Base-by-base conservation (phyloP, 2,329 filamentous ascomycete species). In the Alternaria triticimaculans region DNA sequence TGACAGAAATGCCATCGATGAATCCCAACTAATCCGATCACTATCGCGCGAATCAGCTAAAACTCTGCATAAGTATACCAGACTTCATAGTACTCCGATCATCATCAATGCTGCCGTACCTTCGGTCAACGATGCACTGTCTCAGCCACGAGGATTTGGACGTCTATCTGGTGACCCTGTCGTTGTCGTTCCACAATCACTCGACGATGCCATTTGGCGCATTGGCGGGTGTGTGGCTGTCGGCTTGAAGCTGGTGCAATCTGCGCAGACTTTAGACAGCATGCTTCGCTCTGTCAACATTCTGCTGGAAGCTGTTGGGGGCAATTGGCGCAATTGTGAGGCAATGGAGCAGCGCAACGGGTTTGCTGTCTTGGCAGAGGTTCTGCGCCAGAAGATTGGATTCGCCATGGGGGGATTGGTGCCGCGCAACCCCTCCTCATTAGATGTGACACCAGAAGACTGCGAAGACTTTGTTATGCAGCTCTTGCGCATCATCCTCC, bases 271-370 rank as follows among this genome's bases (percentile, higher is more conserved):
- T 0, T 84, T 88, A 8, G 88, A 94, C 53, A 89, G 90, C 48
- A 89, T 94, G 26, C 82, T 94, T 10, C 87, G 92, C 58, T 90
- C 94, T 1, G 89, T 96, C 3, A 89, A 96, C 73, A 91, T 96
- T 72, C 84, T 97, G 25, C 94, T 97, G 66, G 89, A 92, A 68
- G 93, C 92, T 64, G 92, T 97, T 54, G 91, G 92, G 69, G 91
- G 92, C 67, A 98, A 92, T 76, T 99, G 96, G 96, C 88, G 96
- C 67, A 98, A 98, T 70, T 98, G 96, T 70, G 96, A 99, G 78
- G 94, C 96, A 25, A 97, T 99, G 92, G 96, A 99, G 79, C 90
- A 92, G 72, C 94, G 97, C 63, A 96, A 96, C 70, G 96, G 95
- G 0, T 99, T 97, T 76, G 91, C 92, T 25, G 92, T 98, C 37